These are phyloP conservation scores for Moniliophthora roreri DNA, from an alignment of 1,284 basidiomycete genomes.

Conservation along the genomic window DNA sequence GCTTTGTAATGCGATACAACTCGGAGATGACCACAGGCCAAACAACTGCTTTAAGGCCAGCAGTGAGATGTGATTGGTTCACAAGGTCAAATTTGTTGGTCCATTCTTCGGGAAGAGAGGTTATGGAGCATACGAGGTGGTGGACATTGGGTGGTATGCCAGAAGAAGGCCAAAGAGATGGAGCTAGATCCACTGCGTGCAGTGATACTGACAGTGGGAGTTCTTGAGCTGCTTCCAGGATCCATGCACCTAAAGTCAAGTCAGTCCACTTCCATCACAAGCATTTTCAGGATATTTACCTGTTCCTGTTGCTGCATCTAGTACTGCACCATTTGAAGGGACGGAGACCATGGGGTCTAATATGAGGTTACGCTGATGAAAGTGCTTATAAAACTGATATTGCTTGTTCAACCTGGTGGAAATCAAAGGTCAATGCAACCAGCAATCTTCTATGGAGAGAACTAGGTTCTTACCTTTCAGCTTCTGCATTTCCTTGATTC, in stretches of 20 bases:
- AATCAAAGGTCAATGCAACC: no score
- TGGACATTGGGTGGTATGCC: slow-evolving; percentile 6
- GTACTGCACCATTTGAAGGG: no score
- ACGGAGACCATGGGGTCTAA: no score
- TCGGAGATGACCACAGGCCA: slow-evolving; percentile 15
- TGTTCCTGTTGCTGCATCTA: no score
- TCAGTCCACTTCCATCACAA: no score
- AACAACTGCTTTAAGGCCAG: slow-evolving; percentile 9
- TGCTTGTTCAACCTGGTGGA: no score
- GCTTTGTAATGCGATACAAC: slow-evolving; percentile 16
- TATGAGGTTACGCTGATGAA: no score
- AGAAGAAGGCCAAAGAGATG: background rate
- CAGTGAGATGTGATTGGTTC: slow-evolving; percentile 18
- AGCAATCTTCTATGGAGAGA: no score
- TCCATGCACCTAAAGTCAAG: slow-evolving; percentile 5
- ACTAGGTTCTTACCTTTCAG: no score
- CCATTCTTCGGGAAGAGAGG: slow-evolving; percentile 14
- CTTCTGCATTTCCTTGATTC: no score
- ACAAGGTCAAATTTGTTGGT: slow-evolving; percentile 19
- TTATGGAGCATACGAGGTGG: slow-evolving; percentile 8
- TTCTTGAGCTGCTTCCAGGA: background rate
- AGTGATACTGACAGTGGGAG: slow-evolving; percentile 3
- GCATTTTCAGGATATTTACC: no score
- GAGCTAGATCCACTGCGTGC: slow-evolving; percentile 2
- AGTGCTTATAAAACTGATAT: no score